Conservation (phyloP, 2,329 filamentous ascomycete species). For the Zymoseptoria ardabiliae region DNA sequence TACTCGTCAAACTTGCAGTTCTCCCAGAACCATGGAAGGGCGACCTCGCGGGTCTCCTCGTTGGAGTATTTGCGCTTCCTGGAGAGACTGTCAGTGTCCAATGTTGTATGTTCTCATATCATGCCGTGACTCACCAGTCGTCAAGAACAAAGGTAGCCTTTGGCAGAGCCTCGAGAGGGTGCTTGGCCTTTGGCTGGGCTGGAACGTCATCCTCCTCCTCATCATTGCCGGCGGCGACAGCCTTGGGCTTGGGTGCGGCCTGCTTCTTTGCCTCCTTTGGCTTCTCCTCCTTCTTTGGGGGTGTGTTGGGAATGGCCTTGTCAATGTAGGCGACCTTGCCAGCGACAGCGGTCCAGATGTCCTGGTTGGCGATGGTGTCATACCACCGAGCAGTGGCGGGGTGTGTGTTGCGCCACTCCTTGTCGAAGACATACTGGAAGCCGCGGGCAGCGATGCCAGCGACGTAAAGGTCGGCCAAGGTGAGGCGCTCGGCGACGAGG, state of each 20-base stretch:
- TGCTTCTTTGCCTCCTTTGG: conserved; percentile 55
- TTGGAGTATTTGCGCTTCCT: conserved; percentile 96
- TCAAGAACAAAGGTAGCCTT: conserved; percentile 77
- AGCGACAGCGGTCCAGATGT: conserved; percentile 76
- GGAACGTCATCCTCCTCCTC: conserved; percentile 56
- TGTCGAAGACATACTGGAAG: conserved; percentile 92
- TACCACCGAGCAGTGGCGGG: conserved; percentile 90
- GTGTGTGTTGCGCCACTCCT: conserved; percentile 74
- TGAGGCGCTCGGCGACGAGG: conserved; percentile 95
- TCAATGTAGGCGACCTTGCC: conserved; percentile 72
- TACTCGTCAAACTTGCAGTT: conserved; percentile 91
- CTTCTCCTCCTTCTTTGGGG: conserved; percentile 57
- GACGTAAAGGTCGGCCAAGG: conserved; percentile 87
- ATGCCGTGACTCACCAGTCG: conserved; percentile 56
- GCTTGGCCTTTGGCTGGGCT: conserved; percentile 82
- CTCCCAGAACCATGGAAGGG: conserved; percentile 98
- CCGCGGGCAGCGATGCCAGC: conserved; percentile 73
- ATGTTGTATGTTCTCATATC: neutral
- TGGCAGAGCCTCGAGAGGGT: conserved; percentile 80
- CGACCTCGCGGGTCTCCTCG: conserved; percentile 71
- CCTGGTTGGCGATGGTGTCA: conserved; percentile 86
- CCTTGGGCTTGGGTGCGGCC: conserved; percentile 46
- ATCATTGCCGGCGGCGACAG: conserved; percentile 45
- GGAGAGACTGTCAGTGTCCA: conserved; percentile 3
- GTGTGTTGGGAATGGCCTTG: conserved; percentile 64